These are phyloP conservation scores for Penicillium sp. DNA, from an alignment of 2,329 filamentous ascomycete species.

Conservation along the genomic window DNA sequence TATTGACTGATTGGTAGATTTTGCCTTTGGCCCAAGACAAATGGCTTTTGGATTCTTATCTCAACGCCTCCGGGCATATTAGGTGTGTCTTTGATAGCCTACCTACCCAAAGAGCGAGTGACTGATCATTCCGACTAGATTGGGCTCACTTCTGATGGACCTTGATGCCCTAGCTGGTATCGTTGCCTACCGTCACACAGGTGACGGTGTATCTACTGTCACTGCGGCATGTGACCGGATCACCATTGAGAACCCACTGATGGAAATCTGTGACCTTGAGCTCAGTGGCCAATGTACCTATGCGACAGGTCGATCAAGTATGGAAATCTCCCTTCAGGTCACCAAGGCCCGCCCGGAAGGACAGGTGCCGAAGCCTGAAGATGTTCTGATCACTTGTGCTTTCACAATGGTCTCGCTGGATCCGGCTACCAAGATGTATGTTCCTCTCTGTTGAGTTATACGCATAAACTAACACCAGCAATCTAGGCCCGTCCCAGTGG, in stretches of 20 bases:
- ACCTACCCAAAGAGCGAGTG: conserved; percentile 12
- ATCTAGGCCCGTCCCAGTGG: conserved; percentile 58
- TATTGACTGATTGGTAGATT: conserved; percentile 45
- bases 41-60: conserved; percentile 74
- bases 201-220: conserved; percentile 62
- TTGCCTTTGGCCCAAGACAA: conserved; percentile 70
- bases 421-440: conserved; percentile 62
- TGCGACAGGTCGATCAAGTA: conserved; percentile 68
- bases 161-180: conserved; percentile 74
- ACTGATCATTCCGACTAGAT: conserved; percentile 36
- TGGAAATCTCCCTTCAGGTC: conserved; percentile 72
- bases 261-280: conserved; percentile 75
- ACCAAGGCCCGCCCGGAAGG: conserved; percentile 63
- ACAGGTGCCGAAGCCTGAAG: conserved; percentile 54
- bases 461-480: conserved; percentile 6
- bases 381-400: conserved; percentile 67
- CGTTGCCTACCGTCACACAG: conserved; percentile 71
- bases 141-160: conserved; percentile 76
- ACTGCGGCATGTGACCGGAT: conserved; percentile 65
- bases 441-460: not conserved
- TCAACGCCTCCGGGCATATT: conserved; percentile 73
- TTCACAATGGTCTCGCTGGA: conserved; percentile 77
- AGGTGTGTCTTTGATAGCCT: conserved; percentile 41
- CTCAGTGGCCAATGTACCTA: conserved; percentile 68
- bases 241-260: conserved; percentile 67